Conservation (phyloP, 192 early-diverging fungal species). For the Geranomyces variabilis region DNA sequence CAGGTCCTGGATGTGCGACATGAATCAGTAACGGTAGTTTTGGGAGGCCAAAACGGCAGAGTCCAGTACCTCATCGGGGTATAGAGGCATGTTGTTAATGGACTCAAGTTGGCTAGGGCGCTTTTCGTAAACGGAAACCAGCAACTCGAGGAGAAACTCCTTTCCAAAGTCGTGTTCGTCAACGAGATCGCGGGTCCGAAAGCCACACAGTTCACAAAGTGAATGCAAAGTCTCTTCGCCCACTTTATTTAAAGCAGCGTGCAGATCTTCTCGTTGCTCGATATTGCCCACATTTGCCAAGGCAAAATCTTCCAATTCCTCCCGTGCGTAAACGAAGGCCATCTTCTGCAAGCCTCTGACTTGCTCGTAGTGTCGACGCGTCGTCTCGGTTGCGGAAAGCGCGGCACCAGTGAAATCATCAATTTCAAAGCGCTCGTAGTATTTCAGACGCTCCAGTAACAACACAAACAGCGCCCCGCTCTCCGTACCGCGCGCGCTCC, state of each 20-base stretch:
- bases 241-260: constrained; percentile 58
- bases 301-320: constrained; percentile 72
- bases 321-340: constrained; percentile 71
- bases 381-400: constrained; percentile 68
- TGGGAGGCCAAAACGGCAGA: constrained; percentile 23
- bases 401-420: constrained; percentile 78
- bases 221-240: constrained; percentile 47
- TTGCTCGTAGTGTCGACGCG: constrained; percentile 60
- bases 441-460: constrained; percentile 68
- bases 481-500: constrained; percentile 25
- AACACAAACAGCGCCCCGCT: constrained; percentile 59
- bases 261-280: constrained; percentile 52
- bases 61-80: constrained; percentile 68
- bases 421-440: constrained; percentile 80
- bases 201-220: constrained; percentile 64
- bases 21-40: constrained; percentile 11
- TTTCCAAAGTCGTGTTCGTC: constrained; percentile 22
- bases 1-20: constrained; percentile 40
- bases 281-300: constrained; percentile 73
- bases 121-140: constrained; percentile 63
- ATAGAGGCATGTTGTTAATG: constrained; percentile 72
- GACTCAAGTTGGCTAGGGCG: constrained; percentile 68
- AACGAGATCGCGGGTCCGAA: constrained; percentile 58
- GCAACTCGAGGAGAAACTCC: constrained; percentile 61
- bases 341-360: constrained; percentile 74